Evolutionary conservation across 352 stramenopile genomes (phyloP).

Genomic region (Achlya hypogyna): DNA sequence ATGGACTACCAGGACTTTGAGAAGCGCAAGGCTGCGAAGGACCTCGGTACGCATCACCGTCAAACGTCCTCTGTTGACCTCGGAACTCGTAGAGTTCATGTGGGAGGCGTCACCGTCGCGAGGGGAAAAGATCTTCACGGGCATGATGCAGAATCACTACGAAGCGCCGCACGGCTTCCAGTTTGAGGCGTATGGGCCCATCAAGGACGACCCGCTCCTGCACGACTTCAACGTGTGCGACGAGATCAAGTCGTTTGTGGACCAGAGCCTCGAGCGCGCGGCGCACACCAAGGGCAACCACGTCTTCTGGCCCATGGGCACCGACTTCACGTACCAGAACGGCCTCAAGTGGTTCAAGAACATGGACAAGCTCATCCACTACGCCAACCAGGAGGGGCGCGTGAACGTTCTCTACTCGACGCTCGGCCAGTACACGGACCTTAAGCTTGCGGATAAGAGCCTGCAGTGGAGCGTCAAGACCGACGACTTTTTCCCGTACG

Average conservation of each 20-base stretch:
- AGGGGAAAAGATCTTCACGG: constrained; percentile 80
- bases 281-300: constrained; percentile 67
- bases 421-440: constrained; percentile 91
- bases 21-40: constrained; percentile 73
- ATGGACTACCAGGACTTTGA: constrained; percentile 97
- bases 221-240: constrained; percentile 84
- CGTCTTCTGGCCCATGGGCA: constrained; percentile 88
- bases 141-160: constrained; percentile 81
- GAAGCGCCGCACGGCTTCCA: constrained; percentile 63
- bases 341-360: constrained; percentile 89
- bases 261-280: constrained; percentile 56
- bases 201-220: constrained; percentile 83
- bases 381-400: constrained; percentile 83
- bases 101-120: constrained; percentile 88
- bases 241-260: constrained; percentile 81
- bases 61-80: neutral
- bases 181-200: constrained; percentile 60
- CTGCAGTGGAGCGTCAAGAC: constrained; percentile 83
- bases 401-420: constrained; percentile 97
- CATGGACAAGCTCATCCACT: constrained; percentile 95
- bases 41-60: constrained; percentile 29
- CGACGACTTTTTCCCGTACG: constrained; percentile 97
- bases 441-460: constrained; percentile 77
- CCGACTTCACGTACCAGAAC: constrained; percentile 92
- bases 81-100: constrained; percentile 84